Evolutionary conservation across 257 asterid genomes (phyloP).

Genomic region (Salvia miltiorrhiza): DNA sequence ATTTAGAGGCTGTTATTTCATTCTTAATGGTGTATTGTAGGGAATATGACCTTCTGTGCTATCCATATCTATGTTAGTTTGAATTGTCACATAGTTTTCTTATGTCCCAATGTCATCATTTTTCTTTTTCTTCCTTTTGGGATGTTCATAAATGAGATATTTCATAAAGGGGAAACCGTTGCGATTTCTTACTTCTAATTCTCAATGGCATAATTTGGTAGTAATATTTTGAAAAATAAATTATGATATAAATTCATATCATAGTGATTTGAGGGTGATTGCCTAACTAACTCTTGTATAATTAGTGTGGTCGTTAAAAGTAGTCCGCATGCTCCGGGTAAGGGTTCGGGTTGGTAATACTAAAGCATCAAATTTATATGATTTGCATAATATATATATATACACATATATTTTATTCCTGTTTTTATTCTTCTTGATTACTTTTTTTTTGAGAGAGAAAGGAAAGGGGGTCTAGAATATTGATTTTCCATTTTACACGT

Average conservation of each 20-base stretch:
- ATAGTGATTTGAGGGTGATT: neutral
- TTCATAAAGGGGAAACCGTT: neutral
- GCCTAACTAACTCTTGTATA: neutral
- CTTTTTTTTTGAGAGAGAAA: neutral
- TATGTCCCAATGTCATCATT: neutral
- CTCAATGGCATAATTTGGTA: neutral
- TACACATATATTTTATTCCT: neutral
- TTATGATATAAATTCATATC: neutral
- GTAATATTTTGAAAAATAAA: neutral
- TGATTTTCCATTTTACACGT: neutral
- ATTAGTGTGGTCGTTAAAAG: slow-evolving; percentile 6
- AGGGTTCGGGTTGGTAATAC: slow-evolving; percentile 18
- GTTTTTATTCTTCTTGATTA: neutral
- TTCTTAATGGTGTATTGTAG: too few relatives aligned
- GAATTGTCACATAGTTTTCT: neutral
- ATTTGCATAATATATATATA: too few relatives aligned
- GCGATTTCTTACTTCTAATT: neutral
- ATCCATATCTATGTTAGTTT: too few relatives aligned
- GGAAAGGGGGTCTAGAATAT: neutral
- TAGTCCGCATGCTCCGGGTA: slow-evolving; percentile 22
- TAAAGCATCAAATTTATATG: neutral
- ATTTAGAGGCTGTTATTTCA: too few relatives aligned
- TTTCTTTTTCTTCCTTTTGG: neutral
- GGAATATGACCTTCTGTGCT: neutral
- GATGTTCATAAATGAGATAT: neutral